A percentile compares a stretch with the other conserved stretches of the same genome.
Conservation (phyloP, 192 early-diverging fungal species). For the Linnemannia zychae region DNA sequence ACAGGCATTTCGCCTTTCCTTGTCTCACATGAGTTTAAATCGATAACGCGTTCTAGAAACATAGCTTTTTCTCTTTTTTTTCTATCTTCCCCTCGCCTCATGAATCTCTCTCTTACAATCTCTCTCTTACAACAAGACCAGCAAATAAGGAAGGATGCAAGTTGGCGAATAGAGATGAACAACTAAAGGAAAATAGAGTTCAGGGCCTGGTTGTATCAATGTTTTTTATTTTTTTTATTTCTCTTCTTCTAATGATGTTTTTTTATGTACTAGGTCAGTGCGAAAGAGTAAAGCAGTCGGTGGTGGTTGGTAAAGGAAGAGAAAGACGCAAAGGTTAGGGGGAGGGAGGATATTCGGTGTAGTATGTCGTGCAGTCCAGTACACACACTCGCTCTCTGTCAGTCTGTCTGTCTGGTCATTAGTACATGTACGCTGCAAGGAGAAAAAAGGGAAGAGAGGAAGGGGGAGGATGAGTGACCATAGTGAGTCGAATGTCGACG, state of each 20-base stretch:
- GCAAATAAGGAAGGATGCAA: not conserved
- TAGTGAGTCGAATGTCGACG: too few relatives aligned
- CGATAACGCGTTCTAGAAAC: too few relatives aligned
- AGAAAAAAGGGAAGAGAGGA: too few relatives aligned
- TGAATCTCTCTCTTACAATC: too few relatives aligned
- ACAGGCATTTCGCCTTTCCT: too few relatives aligned
- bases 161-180: not conserved
- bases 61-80: too few relatives aligned
- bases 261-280: not conserved
- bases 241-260: not conserved
- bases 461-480: too few relatives aligned
- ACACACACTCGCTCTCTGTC: not conserved
- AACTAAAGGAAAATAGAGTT: not conserved
- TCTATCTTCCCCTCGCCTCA: too few relatives aligned
- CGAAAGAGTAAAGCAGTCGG: not conserved
- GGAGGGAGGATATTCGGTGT: not conserved
- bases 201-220: not conserved
- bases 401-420: not conserved
- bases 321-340: not conserved
- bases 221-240: not conserved
- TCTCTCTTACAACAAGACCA: too few relatives aligned
- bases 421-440: not conserved
- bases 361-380: not conserved
- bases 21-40: too few relatives aligned
- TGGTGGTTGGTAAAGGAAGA: not conserved